Conservation (phyloP, 371 early-diverging fungal species). For the Apophysomyces ossiformis region DNA sequence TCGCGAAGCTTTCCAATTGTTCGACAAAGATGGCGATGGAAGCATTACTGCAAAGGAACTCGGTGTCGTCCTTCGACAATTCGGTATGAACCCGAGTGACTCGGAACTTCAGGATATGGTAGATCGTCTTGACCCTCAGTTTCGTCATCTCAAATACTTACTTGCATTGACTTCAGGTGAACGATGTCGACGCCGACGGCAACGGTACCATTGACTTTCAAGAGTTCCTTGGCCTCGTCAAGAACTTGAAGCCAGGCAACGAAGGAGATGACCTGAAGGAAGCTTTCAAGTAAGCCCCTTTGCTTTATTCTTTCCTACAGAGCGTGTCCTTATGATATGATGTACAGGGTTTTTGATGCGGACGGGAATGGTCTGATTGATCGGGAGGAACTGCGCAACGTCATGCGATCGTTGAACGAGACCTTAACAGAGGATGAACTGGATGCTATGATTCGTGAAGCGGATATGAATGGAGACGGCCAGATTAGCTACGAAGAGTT, state of each 20-base stretch:
- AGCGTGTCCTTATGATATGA: neutral
- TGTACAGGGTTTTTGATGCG: constrained; percentile 70
- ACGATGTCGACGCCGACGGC: constrained; percentile 91
- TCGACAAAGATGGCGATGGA: constrained; percentile 56
- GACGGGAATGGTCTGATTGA: constrained; percentile 77
- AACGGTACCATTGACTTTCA: constrained; percentile 92
- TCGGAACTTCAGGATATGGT: constrained; percentile 78
- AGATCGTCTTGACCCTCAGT: neutral
- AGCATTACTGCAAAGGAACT: constrained; percentile 47
- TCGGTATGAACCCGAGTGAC: constrained; percentile 77
- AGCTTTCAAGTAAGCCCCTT: constrained; percentile 44
- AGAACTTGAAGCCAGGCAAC: constrained; percentile 49
- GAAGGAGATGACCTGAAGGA: constrained; percentile 45
- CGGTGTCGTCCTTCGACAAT: constrained; percentile 43
- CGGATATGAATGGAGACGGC: constrained; percentile 52
- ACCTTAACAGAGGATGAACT: constrained; percentile 62
- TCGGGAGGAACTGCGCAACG: constrained; percentile 63
- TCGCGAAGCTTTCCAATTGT: constrained; percentile 50
- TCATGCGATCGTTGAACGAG: constrained; percentile 64
- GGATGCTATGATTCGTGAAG: constrained; percentile 70
- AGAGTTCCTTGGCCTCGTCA: constrained; percentile 91
- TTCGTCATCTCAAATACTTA: neutral
- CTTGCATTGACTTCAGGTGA: constrained; percentile 55
- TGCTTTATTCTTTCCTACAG: constrained; percentile 38
- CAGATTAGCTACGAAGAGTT: constrained; percentile 52